A percentile compares a stretch with the other conserved stretches of the same genome.
These are phyloP conservation scores for Tieghemiomyces parasiticus DNA, from an alignment of 192 early-diverging fungal species.

Conservation along the genomic window DNA sequence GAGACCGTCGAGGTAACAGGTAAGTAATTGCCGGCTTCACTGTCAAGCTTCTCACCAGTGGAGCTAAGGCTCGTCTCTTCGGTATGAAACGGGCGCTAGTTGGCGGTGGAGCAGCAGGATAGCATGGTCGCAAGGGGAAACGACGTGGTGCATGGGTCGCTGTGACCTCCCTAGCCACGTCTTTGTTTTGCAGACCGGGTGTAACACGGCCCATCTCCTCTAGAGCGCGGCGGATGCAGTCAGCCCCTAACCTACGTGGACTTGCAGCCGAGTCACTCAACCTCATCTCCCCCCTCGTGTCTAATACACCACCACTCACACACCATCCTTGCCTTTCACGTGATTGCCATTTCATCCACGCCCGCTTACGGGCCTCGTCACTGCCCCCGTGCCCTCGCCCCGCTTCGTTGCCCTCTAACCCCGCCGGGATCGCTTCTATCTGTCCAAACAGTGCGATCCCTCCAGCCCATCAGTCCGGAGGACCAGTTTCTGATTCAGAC, in stretches of 20 bases:
- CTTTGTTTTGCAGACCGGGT: not conserved
- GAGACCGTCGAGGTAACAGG: slow-evolving; percentile 30
- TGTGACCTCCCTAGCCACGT: not conserved
- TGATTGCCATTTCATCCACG: too few relatives aligned
- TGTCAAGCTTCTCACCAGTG: not conserved
- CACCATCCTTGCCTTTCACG: too few relatives aligned
- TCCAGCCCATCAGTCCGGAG: slow-evolving; percentile 22
- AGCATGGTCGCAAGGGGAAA: not conserved
- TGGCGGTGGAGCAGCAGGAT: not conserved
- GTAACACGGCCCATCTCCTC: too few relatives aligned
- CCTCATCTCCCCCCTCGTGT: too few relatives aligned
- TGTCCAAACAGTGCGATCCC: slow-evolving; percentile 17
- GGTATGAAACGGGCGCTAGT: not conserved
- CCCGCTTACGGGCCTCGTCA: too few relatives aligned
- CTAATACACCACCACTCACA: too few relatives aligned
- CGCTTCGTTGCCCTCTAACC: too few relatives aligned
- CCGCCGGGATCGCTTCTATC: not conserved
- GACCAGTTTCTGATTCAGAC: slow-evolving; percentile 43
- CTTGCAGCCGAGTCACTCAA: too few relatives aligned
- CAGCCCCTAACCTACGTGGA: too few relatives aligned
- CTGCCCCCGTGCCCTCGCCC: too few relatives aligned
- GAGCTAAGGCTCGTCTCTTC: not conserved
- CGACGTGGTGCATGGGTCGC: not conserved
- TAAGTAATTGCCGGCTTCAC: slow-evolving; percentile 4
- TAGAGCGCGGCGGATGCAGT: too few relatives aligned